Percentiles rank a stretch among this genome's conserved stretches.
phyloP scores from a whole-genome alignment of 768 basidiomycete species.

The Ramaria sp. region DNA sequence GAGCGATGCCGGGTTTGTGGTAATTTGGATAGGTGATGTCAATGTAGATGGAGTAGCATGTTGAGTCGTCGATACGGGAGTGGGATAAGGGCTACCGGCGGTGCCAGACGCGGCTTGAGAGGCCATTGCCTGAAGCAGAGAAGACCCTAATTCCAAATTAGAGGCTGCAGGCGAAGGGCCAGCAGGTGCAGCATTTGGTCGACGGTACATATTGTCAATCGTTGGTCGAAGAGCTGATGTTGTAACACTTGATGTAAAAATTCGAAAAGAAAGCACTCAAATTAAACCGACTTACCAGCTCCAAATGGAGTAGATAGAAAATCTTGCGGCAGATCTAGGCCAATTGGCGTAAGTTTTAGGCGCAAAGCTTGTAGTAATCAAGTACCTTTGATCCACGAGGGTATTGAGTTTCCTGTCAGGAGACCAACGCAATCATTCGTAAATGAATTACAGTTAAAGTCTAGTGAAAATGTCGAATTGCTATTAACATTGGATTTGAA shows the following conservation, averaged over 20 bases:
- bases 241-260: background rate
- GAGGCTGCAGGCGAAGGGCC: conserved; percentile 19
- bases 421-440: conserved; percentile 84
- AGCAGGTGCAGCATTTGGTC: conserved; percentile 34
- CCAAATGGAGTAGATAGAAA: conserved; percentile 89
- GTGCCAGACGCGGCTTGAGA: conserved; percentile 32
- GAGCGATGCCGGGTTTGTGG: conserved; percentile 69
- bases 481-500: background rate
- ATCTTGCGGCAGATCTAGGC: conserved; percentile 62
- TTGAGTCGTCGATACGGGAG: conserved; percentile 14
- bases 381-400: conserved; percentile 68
- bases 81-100: conserved; percentile 27
- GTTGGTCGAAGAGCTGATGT: conserved; percentile 58
- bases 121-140: conserved; percentile 21
- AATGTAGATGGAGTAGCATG: conserved; percentile 23
- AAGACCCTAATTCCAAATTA: conserved; percentile 43
- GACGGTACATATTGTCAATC: conserved; percentile 81
- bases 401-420: conserved; percentile 74
- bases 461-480: conserved; percentile 23
- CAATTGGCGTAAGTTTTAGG: background rate
- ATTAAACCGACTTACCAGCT: conserved; percentile 21
- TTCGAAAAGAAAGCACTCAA: background rate
- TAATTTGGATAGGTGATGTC: conserved; percentile 53
- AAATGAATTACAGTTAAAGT: conserved; percentile 95
- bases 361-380: background rate